Evolutionary conservation across 169 alveolate species (phyloP), one percentile per base, ranked within the genome.

Genomic region (Plasmodium billcollinsi): DNA sequence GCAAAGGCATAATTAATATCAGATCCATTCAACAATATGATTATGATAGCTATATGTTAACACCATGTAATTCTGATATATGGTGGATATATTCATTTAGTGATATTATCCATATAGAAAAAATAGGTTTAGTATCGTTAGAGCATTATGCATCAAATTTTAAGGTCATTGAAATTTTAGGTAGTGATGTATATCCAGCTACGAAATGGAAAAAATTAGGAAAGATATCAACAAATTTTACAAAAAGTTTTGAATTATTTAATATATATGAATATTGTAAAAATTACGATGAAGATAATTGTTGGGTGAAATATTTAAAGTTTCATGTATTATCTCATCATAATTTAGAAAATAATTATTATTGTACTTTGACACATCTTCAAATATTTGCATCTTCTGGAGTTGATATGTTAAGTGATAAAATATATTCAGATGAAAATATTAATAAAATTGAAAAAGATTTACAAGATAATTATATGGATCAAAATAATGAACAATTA

Each of bases 321-420:
- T 94, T 95, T 33, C 95, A 93, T 56, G 90, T 95, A 45, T 89
- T 95, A n/a, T 94, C 95, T 43, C 94, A 90, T 86, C 97, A 95
- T 83, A 91, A 65, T 29, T 47, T 78, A 47, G 97, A 94, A 43
- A 91, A 93, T 2, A 93, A 95, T 88, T 95, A 95, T 88, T 95
- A 95, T 83, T 95, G 97, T 80, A 92, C 97, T 20, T 90, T 95
- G 3, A 95, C 97, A 3, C 93, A 93, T 43, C 88, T 95, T 86
- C 93, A 92, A 92, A 96, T 95, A 29, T 95, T 93, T 88, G 97
- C 96, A 0, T 92, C 95, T 21, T 94, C 97, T 49, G 97, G 96
- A 29, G 96, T 95, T 54, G 97, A 95, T 63, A 90, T 94, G 92
- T 72, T 80, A 45, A 80, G 90, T 56, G 90, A 80, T 67, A 80